Conservation (phyloP, 306 rosid genomes). For the Fagus crenata region DNA sequence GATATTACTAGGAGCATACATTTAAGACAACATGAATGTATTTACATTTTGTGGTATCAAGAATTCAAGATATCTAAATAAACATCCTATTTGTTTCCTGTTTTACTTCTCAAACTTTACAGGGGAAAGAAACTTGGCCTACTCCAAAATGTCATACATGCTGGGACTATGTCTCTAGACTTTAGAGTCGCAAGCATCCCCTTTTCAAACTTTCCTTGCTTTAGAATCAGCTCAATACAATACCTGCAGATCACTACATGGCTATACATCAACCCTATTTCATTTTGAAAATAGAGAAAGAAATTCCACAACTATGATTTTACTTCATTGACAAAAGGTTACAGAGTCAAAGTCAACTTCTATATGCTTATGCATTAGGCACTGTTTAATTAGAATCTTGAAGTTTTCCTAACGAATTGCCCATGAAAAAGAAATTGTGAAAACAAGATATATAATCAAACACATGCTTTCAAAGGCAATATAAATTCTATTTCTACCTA, state of each 20-base stretch:
- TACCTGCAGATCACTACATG: constrained; percentile 9
- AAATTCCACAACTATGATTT: neutral
- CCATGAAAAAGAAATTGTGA: too few species aligned
- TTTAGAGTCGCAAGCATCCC: constrained; percentile 19
- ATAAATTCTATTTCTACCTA: too few species aligned
- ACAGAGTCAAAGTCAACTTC: too few species aligned
- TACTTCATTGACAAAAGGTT: too few species aligned
- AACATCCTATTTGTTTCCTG: constrained; percentile 31
- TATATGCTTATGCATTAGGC: too few species aligned
- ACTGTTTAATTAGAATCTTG: too few species aligned
- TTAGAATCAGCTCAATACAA: constrained; percentile 4
- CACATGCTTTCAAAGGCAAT: too few species aligned
- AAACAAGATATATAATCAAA: too few species aligned
- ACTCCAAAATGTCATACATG: constrained; percentile 27
- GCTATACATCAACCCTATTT: neutral
- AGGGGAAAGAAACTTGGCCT: constrained; percentile 8
- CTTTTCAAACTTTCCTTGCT: constrained; percentile 14
- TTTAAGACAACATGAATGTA: constrained; percentile 43
- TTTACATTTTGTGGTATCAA: constrained; percentile 44
- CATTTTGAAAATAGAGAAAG: neutral
- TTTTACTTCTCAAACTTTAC: constrained; percentile 31
- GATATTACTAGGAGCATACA: constrained; percentile 21
- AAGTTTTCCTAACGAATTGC: too few species aligned
- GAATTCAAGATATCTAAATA: constrained; percentile 34
- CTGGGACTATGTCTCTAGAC: neutral